Percentiles rank a stretch among this genome's conserved stretches.
Conservation (phyloP, 2,329 filamentous ascomycete genomes). For the Paradendryphiella salina region DNA sequence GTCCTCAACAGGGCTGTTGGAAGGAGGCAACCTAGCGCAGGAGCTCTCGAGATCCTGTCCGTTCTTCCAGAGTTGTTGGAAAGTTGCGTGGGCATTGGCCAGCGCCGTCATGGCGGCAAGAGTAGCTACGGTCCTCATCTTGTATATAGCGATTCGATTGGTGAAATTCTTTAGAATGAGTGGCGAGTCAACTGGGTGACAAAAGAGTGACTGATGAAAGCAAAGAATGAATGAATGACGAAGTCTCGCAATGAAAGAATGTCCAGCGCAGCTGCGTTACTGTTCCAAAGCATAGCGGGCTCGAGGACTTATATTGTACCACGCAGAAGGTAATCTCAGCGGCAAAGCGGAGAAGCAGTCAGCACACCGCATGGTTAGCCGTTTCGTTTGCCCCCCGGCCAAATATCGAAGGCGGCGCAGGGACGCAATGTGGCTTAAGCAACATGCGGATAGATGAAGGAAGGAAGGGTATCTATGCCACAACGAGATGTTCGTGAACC, state of each 20-base stretch:
- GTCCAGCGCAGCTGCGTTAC: slow-evolving; percentile 41
- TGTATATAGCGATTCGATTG: slow-evolving; percentile 4
- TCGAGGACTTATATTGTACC: slow-evolving; percentile 26
- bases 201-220: slow-evolving; percentile 33
- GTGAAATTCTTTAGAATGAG: slow-evolving; percentile 21
- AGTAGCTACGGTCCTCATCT: slow-evolving; percentile 35
- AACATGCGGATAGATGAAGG: slow-evolving; percentile 24
- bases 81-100: slow-evolving; percentile 36
- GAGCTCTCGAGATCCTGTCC: slow-evolving; percentile 38
- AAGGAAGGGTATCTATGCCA: slow-evolving; percentile 20
- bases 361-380: slow-evolving; percentile 22
- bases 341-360: slow-evolving; percentile 21
- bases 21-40: slow-evolving; percentile 32
- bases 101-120: slow-evolving; percentile 33
- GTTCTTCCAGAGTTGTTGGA: slow-evolving; percentile 39
- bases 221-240: slow-evolving; percentile 16
- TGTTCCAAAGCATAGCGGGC: slow-evolving; percentile 10
- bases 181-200: slow-evolving; percentile 20
- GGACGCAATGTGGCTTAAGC: slow-evolving; percentile 27
- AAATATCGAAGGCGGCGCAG: slow-evolving; percentile 24
- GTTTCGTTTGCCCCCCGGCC: slow-evolving; percentile 35
- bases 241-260: slow-evolving; percentile 32
- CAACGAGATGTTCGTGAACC: slow-evolving; percentile 8
- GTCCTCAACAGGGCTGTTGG: slow-evolving; percentile 38
- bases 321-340: slow-evolving; percentile 16